Base-by-base conservation (phyloP, 2,329 filamentous ascomycete genomes). In the Didymella keratinophila region DNA sequence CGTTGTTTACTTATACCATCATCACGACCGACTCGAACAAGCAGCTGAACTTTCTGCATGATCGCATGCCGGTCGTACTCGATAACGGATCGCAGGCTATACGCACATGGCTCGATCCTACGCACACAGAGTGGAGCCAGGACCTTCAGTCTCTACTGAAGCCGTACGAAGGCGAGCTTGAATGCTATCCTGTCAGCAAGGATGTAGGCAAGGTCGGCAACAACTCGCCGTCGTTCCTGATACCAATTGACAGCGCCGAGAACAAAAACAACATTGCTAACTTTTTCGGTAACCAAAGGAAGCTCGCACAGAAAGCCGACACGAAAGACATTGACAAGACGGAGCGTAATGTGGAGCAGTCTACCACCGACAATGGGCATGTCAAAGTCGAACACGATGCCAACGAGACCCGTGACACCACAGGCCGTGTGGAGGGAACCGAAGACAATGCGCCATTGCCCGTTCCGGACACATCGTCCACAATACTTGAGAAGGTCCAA, bases 181-280 rank as follows among this genome's bases (percentile, higher is more conserved):
- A 96, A 53, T 88, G 91, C 52, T 97, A 97, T 72, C 88, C 90
- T 0, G 95, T 99, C 2, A 87, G 84, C 68, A 91, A 92, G 73
- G 93, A 95, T 4, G 94, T 98, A 0, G 93, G 93, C 0, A 98
- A 97, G 78, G 93, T 97, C 0, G 93, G 94, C 6, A 97, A 96
- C 67, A 91, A 96, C 75, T 96, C 91, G 20, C 87, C 92, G 0
- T 85, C 84, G 0, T 97, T 97, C 71, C 84, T 97, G 43, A 81
- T 97, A 1, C 94, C 94, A 0, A 79, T 97, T 32, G 85, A 91
- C 69, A 96, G 91, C 77, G 88, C 87, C 64, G 90, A 93, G 70
- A 97, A 97, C 76, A 97, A 96, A 79, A 87, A 84, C 48, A 97
- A 95, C 65, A 98, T 98, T 75, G 91, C 90, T 44, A 97, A 97